Evolutionary conservation across 495 filamentous ascomycete species (phyloP), one percentile per base, ranked within the genome.

Genomic region (Neohortaea acidophila): DNA sequence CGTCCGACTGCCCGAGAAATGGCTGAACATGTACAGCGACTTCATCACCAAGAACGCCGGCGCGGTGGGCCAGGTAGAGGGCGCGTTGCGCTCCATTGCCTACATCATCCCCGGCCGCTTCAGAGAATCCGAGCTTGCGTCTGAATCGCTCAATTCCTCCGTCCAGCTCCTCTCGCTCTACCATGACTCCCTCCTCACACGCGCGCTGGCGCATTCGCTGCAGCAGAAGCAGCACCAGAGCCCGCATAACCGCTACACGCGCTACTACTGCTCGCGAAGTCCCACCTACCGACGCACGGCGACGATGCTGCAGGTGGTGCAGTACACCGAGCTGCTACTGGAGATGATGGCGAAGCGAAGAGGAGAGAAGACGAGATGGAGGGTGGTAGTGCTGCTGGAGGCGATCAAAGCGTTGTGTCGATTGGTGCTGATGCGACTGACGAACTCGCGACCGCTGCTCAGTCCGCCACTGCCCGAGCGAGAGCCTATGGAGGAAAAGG

Each of bases 81-180:
- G 81, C 28, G 83, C 82, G 12, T 63, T 97, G 52, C 74, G 91
- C 15, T 87, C 81, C 3, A 62, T 97, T 36, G 91, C 86, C 15
- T 96, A 96, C 56, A 86, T 97, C 50, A 86, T 97, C 19, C 89
- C 89, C 33, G 83, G 86, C 42, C 84, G 85, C 35, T 94, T 91
- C 58, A 75, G 84, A 47, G 86, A 96, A 54, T 81, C 85, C 23
- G 86, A 94, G 55, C 73, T 96, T 48, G 78, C 87, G 41, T 94
- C 89, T 45, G 89, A 97, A 63, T 84, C 80, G 37, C 69, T 96
- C 14, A 85, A 97, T 51, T 83, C 78, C 27, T 72, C 74, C 40
- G 77, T 94, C 22, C 84, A 92, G 51, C 68, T 97, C 10, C 70
- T 97, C 40, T 86, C 87, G 9, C 69, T 94, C 42, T 94, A 94